Evolutionary conservation across 768 basidiomycete species (phyloP), one percentile per base, ranked within the genome.

Genomic region (Mycena sanguinolenta): DNA sequence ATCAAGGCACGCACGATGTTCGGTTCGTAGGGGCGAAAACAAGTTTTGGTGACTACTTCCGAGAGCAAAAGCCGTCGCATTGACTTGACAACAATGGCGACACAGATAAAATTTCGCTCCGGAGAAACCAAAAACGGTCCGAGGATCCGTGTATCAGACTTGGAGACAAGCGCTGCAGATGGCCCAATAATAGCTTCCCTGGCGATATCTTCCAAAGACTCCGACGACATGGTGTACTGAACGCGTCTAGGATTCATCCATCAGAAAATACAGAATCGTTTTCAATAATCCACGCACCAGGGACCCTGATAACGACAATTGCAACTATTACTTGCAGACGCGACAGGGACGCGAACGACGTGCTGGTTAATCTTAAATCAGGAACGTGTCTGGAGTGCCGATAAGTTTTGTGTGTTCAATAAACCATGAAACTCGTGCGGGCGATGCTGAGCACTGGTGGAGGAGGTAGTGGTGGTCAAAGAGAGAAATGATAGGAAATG

Each of bases 181-280:
- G 65, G 65, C 3, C 64, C 64, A 7, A 46, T 58, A 4, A 65
- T 5, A 36, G 46, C 64, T 49, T 49, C 25, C 23, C 46, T 46
- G 19, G 23, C 64, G 21, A 16, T 19, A 50, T 58, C 64, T 59
- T 19, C 17, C 16, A 44, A 10, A 34, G 32, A 12, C 14, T n/a
- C n/a, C n/a, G n/a, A 34, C 9, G 58, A 59, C 58, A 44, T 59
- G 39, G 17, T 59, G n/a, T 19, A 32, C 13, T 32, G 4, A 6
- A 23, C 14, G 60, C 49, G 46, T 36, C 53, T 54, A 30, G n/a
- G 9, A 3, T n/a, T 49, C 27, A 14, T 34, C 19, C 6, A 25
- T 25, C 12, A n/a, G 49, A 50, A 36, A 0, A 19, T 28, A 13
- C 17, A 34, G 30, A 25, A 1, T 21, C 2, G 12, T 50, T 14